Evolutionary conservation across 257 asterid species (phyloP), one percentile per base, ranked within the genome.

Genomic region (Solanum paucissectum): DNA sequence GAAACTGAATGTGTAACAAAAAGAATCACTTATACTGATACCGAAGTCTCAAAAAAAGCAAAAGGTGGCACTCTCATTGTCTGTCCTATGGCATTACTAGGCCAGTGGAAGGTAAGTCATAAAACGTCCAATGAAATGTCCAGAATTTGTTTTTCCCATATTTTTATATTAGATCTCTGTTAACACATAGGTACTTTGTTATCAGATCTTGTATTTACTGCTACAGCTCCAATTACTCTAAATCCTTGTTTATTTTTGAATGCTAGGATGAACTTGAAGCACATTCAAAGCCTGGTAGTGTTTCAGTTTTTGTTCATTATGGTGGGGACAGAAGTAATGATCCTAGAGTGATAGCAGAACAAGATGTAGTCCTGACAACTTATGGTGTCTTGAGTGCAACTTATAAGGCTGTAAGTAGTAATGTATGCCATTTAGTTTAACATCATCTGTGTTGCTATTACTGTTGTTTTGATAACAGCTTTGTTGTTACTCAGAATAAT

Each of bases 81-180:
- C 75, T 95, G 98, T 73, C 98, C 98, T 12, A 95, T 95, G 98
- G 98, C 98, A 83, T 93, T 95, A 87, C 95, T 95, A 46, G 92
- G 98, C 91, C 98, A 95, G 89, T 95, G 98, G 98, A 95, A 95
- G 95, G 98, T 94, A 82, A 90, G 89, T 90, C 83, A 72, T 20
- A 44, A 68, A 68, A 52, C 10, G 3, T 44, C 27, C 86, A 69
- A 32, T 9, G 21, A 12, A 33, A 32, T 25, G 64, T 27, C 18
- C 52, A 2, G 18, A 21, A 49, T 37, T 33, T 8, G 68, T 25
- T 42, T 85, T 64, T 16, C 36, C 33, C 76, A 66, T 60, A 58
- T 3, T 55, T 55, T 55, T 6, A 0, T 55, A 55, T 55, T 55
- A 2, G 64, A 55, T 55, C 64, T 55, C 64, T 18, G 64, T 55